Evolutionary conservation across 257 asterid species (phyloP).

Genomic region (Fraxinus cuspidata): DNA sequence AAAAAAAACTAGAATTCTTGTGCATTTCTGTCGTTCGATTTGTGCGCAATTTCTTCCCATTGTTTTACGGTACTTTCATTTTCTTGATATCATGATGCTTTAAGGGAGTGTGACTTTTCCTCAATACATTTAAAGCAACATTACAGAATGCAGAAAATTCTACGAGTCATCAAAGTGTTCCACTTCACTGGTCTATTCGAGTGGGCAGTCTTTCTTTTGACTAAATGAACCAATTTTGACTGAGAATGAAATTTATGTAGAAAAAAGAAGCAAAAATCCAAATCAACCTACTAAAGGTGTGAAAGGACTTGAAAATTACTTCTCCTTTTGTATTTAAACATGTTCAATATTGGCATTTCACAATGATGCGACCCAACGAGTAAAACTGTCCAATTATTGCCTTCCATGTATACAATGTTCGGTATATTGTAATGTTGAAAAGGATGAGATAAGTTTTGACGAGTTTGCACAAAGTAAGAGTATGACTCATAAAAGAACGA

Average conservation of each 20-base stretch:
- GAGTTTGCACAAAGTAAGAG: too few species aligned
- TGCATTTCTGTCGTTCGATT: not conserved
- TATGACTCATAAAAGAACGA: too few species aligned
- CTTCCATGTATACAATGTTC: not conserved
- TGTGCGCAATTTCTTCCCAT: not conserved
- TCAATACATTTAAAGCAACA: not conserved
- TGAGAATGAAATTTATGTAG: not conserved
- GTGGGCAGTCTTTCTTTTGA: not conserved
- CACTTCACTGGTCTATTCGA: not conserved
- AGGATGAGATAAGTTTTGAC: too few species aligned
- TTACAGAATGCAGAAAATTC: too few species aligned
- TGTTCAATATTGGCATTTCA: not conserved
- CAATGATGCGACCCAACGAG: not conserved
- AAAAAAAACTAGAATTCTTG: not conserved
- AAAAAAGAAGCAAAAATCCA: not conserved
- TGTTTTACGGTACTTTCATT: too few species aligned
- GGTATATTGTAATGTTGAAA: not conserved
- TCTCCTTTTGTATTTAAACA: not conserved
- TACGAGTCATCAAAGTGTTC: not conserved
- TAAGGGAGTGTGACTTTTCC: not conserved
- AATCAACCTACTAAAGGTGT: not conserved
- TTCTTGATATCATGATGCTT: too few species aligned
- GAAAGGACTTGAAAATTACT: not conserved
- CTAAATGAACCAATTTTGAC: not conserved
- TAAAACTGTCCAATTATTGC: not conserved